Percentiles rank a stretch among this genome's conserved stretches.
Evolutionary conservation across 2,329 filamentous ascomycete species (phyloP).

Genomic region (Colletotrichum chlorophyti): DNA sequence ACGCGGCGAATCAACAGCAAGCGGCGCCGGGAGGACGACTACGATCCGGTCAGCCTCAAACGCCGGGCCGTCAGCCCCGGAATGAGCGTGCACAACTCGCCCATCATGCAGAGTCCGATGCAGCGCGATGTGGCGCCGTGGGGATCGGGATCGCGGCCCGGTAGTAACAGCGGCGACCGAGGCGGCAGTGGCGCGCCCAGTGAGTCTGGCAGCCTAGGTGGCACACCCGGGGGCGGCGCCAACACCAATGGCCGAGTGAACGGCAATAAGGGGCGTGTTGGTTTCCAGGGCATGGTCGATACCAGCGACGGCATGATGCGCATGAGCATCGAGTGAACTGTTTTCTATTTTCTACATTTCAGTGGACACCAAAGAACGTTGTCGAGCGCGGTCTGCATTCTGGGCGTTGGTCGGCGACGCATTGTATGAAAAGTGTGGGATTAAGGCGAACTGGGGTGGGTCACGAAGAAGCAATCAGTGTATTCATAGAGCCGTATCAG

Average conservation of each 20-base stretch:
- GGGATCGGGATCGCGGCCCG: constrained; percentile 78
- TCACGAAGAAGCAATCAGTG: not conserved
- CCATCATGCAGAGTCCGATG: constrained; percentile 83
- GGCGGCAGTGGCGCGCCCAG: constrained; percentile 60
- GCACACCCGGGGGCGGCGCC: constrained; percentile 35
- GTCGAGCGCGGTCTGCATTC: not conserved
- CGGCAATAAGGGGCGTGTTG: constrained; percentile 68
- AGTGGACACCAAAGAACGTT: not conserved
- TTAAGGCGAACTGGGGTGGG: constrained; percentile 1
- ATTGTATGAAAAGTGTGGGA: not conserved
- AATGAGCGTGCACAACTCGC: constrained; percentile 89
- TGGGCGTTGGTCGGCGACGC: not conserved
- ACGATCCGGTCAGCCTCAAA: constrained; percentile 89
- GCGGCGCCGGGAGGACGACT: constrained; percentile 88
- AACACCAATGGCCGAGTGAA: constrained; percentile 52
- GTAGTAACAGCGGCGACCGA: constrained; percentile 64
- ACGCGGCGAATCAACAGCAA: constrained; percentile 81
- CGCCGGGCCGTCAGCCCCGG: constrained; percentile 89
- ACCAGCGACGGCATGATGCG: constrained; percentile 96
- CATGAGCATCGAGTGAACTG: constrained; percentile 86
- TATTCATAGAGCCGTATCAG: constrained; percentile 19
- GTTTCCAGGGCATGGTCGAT: constrained; percentile 92
- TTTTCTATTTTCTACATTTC: not conserved
- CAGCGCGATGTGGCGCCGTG: constrained; percentile 74
- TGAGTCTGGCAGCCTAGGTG: constrained; percentile 50